A percentile compares a stretch with the other conserved stretches of the same genome.
phyloP scores from a whole-genome alignment of 106 monocot genomes.

The Platanthera zijinensis region DNA sequence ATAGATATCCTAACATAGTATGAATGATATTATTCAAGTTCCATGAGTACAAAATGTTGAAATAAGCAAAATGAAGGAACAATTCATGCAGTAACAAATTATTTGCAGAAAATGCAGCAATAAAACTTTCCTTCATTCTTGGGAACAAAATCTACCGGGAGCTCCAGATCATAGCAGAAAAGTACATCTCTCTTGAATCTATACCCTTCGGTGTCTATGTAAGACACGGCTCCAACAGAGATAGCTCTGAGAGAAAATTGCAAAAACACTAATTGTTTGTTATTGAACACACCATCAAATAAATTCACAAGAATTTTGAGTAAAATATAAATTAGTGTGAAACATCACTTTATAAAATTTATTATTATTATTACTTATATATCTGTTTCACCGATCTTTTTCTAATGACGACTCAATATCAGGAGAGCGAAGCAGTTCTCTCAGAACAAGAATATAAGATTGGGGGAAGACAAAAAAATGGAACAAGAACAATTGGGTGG shows the following conservation, averaged over 20 bases:
- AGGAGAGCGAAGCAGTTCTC: too few species aligned
- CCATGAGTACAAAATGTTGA: not conserved
- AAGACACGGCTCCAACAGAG: slow-evolving; percentile 83
- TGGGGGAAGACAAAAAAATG: too few species aligned
- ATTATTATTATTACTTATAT: too few species aligned
- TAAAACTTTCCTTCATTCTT: slow-evolving; percentile 57
- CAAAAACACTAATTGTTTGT: not conserved
- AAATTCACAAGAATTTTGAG: not conserved
- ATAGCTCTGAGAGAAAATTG: slow-evolving; percentile 34
- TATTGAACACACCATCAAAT: not conserved
- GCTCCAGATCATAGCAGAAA: slow-evolving; percentile 89
- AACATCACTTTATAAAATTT: not conserved
- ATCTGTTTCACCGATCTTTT: too few species aligned
- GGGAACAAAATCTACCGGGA: slow-evolving; percentile 68
- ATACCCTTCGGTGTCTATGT: slow-evolving; percentile 64
- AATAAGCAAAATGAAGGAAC: not conserved
- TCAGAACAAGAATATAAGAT: too few species aligned
- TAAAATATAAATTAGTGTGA: not conserved
- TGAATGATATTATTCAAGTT: too few species aligned
- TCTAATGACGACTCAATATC: too few species aligned
- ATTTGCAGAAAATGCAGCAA: not conserved
- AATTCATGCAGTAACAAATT: not conserved
- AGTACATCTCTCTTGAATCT: slow-evolving; percentile 84
- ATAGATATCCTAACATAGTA: too few species aligned
- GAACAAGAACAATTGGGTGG: too few species aligned